These are phyloP conservation scores for Coemansia sp. DNA, from an alignment of 192 early-diverging fungal genomes.

Conservation along the genomic window DNA sequence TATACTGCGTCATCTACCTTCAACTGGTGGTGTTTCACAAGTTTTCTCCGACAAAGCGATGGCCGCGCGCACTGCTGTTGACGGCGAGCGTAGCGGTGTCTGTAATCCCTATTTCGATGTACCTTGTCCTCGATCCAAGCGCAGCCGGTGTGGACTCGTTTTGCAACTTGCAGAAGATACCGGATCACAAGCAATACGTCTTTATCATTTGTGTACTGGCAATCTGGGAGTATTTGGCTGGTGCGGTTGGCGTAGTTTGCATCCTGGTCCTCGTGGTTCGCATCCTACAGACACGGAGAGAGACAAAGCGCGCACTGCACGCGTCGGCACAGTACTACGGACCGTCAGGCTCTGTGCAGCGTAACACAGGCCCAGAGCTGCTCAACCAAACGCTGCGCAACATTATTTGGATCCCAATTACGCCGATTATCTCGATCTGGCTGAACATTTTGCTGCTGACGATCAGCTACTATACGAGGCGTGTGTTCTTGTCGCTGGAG, in stretches of 20 bases:
- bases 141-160: neutral
- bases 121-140: conserved; percentile 11
- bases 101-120: conserved; percentile 14
- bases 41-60: conserved; percentile 21
- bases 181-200: conserved; percentile 6
- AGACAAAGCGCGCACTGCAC: conserved; percentile 9
- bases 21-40: conserved; percentile 42
- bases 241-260: conserved; percentile 25
- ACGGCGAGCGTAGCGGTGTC: conserved; percentile 5
- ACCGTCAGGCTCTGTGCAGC: neutral
- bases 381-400: conserved; percentile 20
- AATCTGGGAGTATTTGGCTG: conserved; percentile 29
- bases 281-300: conserved; percentile 21
- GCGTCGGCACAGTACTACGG: conserved; percentile 16
- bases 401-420: conserved; percentile 41
- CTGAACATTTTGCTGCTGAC: conserved; percentile 22
- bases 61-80: conserved; percentile 21
- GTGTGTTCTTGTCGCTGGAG: conserved; percentile 16
- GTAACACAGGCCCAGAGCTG: conserved; percentile 9
- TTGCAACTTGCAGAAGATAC: conserved; percentile 6
- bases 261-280: conserved; percentile 5
- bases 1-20: conserved; percentile 39
- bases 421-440: conserved; percentile 39
- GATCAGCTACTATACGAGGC: conserved; percentile 19
- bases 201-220: conserved; percentile 7